Percentiles rank a stretch among this genome's conserved stretches.
Evolutionary conservation across 2,329 filamentous ascomycete genomes (phyloP).

Genomic region (Metarhizium sp.): DNA sequence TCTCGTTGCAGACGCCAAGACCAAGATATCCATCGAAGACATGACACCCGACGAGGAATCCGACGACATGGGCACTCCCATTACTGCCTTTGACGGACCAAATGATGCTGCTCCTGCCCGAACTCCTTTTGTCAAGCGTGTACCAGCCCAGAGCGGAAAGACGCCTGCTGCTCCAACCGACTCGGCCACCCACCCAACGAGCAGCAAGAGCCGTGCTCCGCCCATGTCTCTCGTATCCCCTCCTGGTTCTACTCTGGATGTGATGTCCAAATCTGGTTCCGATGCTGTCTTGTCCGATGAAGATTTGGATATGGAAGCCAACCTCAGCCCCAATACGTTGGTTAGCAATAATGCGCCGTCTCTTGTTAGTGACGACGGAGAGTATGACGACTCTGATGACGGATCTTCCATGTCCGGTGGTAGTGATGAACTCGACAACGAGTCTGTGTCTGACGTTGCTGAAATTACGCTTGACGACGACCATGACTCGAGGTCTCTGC

Average conservation of each 20-base stretch:
- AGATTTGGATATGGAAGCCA: conserved; percentile 45
- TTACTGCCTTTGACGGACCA: conserved; percentile 7
- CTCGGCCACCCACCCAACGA: conserved; percentile 37
- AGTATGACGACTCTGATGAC: conserved; percentile 65
- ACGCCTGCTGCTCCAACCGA: conserved; percentile 33
- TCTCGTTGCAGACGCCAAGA: conserved; percentile 50
- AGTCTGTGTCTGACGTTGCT: conserved; percentile 49
- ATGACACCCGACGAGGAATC: conserved; percentile 45
- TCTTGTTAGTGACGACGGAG: conserved; percentile 71
- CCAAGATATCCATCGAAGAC: conserved; percentile 40
- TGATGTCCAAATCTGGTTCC: conserved; percentile 13
- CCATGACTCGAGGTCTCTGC: conserved; percentile 34
- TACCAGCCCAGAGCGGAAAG: conserved; percentile 49
- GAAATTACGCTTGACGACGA: conserved; percentile 55
- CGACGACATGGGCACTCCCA: conserved; percentile 23
- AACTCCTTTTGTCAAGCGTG: conserved; percentile 39
- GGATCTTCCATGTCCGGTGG: conserved; percentile 50
- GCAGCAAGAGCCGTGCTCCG: conserved; percentile 43
- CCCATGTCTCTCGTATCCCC: conserved; percentile 30
- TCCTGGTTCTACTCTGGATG: conserved; percentile 14
- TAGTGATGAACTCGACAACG: conserved; percentile 48
- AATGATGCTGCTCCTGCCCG: conserved; percentile 16
- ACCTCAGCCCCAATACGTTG: conserved; percentile 59
- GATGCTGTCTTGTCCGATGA: conserved; percentile 27
- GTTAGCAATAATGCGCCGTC: conserved; percentile 71